Evolutionary conservation across 1,139 yeast genomes (phyloP).

Genomic region (Yamadazyma taylorii): DNA sequence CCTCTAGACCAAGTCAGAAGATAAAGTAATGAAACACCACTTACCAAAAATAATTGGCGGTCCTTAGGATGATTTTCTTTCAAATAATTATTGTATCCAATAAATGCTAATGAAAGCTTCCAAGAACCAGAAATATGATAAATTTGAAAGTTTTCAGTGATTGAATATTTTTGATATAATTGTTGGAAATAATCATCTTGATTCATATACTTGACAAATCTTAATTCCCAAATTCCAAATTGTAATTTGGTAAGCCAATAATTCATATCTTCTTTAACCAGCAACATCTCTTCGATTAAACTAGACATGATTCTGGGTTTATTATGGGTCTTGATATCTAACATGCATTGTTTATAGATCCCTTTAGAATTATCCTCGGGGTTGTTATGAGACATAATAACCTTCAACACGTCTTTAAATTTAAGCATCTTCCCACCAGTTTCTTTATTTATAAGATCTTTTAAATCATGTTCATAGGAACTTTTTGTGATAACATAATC

Average conservation of each 20-base stretch:
- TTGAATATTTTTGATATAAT: conserved; percentile 16
- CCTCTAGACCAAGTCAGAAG: conserved; percentile 40
- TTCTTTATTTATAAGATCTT: conserved; percentile 51
- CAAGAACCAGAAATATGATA: conserved; percentile 39
- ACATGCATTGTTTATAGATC: conserved; percentile 36
- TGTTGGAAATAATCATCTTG: conserved; percentile 40
- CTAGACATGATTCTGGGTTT: conserved; percentile 56
- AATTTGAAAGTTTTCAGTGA: conserved; percentile 31
- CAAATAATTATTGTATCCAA: conserved; percentile 39
- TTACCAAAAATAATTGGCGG: conserved; percentile 28
- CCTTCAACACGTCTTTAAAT: conserved; percentile 55
- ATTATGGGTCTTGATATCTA: conserved; percentile 79
- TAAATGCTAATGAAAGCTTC: conserved; percentile 33
- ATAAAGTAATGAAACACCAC: conserved; percentile 43
- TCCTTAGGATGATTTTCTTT: conserved; percentile 24
- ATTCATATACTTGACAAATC: conserved; percentile 56
- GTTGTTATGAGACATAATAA: conserved; percentile 49
- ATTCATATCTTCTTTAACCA: conserved; percentile 46
- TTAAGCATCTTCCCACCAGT: conserved; percentile 64
- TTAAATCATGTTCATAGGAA: conserved; percentile 40
- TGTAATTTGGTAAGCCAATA: conserved; percentile 72
- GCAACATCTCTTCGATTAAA: conserved; percentile 50
- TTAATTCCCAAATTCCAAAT: conserved; percentile 80
- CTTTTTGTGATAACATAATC: conserved; percentile 42
- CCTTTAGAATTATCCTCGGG: no score